Evolutionary conservation across 1,284 basidiomycete species (phyloP).

Genomic region (Cystobasidium pallidum): DNA sequence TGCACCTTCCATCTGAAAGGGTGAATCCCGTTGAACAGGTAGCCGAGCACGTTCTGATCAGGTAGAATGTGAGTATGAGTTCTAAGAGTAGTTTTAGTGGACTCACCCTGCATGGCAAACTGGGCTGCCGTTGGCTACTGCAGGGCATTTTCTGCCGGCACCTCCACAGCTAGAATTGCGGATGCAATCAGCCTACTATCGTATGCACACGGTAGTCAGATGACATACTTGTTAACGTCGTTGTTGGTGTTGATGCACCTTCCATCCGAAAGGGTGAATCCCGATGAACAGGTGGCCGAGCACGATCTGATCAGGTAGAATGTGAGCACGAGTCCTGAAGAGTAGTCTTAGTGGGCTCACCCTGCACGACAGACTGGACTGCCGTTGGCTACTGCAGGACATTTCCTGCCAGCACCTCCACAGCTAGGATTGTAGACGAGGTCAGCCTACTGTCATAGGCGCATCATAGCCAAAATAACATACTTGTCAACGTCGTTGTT

Average conservation of each 20-base stretch:
- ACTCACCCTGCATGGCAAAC: background rate
- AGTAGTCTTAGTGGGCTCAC: background rate
- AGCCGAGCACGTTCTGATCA: too few relatives aligned
- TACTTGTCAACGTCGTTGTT: constrained; percentile 27
- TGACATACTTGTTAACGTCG: constrained; percentile 48
- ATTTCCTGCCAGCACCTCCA: background rate
- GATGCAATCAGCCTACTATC: too few relatives aligned
- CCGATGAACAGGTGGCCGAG: constrained; percentile 9
- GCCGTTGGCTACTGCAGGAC: constrained; percentile 10
- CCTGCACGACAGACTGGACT: constrained; percentile 4
- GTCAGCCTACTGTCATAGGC: too few relatives aligned
- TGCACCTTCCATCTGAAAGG: too few relatives aligned
- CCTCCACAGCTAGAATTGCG: constrained; percentile 17
- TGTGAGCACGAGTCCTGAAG: background rate
- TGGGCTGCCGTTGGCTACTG: background rate
- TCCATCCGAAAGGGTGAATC: constrained; percentile 1
- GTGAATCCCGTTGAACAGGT: too few relatives aligned
- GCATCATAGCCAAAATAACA: too few relatives aligned
- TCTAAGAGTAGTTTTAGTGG: too few relatives aligned
- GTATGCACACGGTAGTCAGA: too few relatives aligned
- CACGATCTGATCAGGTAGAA: background rate
- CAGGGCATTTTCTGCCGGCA: constrained; percentile 12
- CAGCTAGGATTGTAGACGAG: background rate
- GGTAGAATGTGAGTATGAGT: too few relatives aligned
- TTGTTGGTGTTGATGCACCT: too few relatives aligned